These are phyloP conservation scores for Claviceps purpurea DNA, from an alignment of 2,329 filamentous ascomycete species.

Conservation along the genomic window DNA sequence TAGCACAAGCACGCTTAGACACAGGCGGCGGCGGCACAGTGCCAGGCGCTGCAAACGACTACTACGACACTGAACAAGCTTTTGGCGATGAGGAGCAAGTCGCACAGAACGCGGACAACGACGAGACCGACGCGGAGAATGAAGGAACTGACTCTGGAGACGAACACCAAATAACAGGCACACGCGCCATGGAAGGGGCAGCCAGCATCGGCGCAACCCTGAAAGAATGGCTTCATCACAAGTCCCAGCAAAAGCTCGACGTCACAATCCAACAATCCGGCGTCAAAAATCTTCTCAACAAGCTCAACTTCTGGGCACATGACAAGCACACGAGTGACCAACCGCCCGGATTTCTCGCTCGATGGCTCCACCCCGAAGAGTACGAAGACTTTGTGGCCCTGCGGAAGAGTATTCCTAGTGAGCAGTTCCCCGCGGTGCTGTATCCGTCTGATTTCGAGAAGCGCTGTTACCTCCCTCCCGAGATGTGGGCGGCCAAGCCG, in stretches of 20 bases:
- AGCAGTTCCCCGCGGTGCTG: slow-evolving; percentile 27
- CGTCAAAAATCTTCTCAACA: slow-evolving; percentile 15
- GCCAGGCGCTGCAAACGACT: slow-evolving; percentile 19
- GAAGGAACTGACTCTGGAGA: slow-evolving; percentile 14
- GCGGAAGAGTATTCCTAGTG: slow-evolving; percentile 53
- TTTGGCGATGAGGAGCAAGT: slow-evolving; percentile 21
- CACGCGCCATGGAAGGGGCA: slow-evolving; percentile 25
- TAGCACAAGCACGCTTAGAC: slow-evolving; percentile 11
- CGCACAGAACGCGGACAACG: slow-evolving; percentile 13
- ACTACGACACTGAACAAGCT: slow-evolving; percentile 21
- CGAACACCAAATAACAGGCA: slow-evolving; percentile 12
- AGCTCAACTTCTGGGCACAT: slow-evolving; percentile 14
- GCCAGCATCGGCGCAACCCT: slow-evolving; percentile 19
- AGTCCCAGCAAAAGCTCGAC: slow-evolving; percentile 21
- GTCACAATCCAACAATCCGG: slow-evolving; percentile 13
- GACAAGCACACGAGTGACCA: slow-evolving; percentile 14
- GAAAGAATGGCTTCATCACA: slow-evolving; percentile 23
- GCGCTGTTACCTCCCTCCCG: slow-evolving; percentile 55
- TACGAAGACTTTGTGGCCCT: slow-evolving; percentile 61
- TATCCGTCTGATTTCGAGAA: slow-evolving; percentile 33
- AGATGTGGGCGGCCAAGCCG: slow-evolving; percentile 44
- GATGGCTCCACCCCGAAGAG: slow-evolving; percentile 66
- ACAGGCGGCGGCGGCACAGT: slow-evolving; percentile 6
- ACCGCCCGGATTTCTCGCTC: slow-evolving; percentile 39
- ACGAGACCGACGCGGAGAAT: slow-evolving; percentile 15